These are phyloP conservation scores for Aspergillus ibericus DNA, from an alignment of 2,329 filamentous ascomycete species.

Conservation along the genomic window DNA sequence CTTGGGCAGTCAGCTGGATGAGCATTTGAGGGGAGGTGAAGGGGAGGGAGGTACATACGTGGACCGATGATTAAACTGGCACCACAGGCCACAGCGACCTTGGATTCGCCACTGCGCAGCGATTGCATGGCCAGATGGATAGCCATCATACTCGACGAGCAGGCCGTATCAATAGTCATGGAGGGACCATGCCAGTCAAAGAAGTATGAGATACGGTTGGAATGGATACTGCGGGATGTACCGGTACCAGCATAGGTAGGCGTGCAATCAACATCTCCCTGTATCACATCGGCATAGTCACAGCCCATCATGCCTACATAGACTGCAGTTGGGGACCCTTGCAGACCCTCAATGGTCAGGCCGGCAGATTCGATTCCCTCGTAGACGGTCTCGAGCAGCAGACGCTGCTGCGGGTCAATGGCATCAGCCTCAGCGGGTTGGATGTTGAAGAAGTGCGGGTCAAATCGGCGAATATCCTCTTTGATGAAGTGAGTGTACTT, in stretches of 20 bases:
- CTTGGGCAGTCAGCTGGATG: neutral
- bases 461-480: constrained; percentile 7
- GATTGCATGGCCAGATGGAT: constrained; percentile 27
- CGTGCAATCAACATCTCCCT: neutral
- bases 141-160: constrained; percentile 38
- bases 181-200: constrained; percentile 27
- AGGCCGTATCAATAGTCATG: constrained; percentile 46
- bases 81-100: constrained; percentile 1
- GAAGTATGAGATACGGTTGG: constrained; percentile 35
- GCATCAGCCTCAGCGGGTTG: constrained; percentile 9
- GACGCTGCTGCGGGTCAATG: constrained; percentile 14
- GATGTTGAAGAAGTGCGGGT: constrained; percentile 11
- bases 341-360: neutral
- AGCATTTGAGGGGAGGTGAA: neutral
- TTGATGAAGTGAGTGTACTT: neutral
- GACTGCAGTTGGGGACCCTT: neutral
- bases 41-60: constrained; percentile 9
- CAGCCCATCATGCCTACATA: constrained; percentile 8
- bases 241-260: constrained; percentile 18
- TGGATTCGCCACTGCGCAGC: constrained; percentile 21
- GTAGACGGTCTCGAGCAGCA: constrained; percentile 12
- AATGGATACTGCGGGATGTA: constrained; percentile 32
- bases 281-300: constrained; percentile 5
- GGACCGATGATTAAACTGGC: constrained; percentile 18
- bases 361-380: constrained; percentile 8